Evolutionary conservation across 805 yeast genomes (phyloP).

Genomic region (Wickerhamiella cacticola): DNA sequence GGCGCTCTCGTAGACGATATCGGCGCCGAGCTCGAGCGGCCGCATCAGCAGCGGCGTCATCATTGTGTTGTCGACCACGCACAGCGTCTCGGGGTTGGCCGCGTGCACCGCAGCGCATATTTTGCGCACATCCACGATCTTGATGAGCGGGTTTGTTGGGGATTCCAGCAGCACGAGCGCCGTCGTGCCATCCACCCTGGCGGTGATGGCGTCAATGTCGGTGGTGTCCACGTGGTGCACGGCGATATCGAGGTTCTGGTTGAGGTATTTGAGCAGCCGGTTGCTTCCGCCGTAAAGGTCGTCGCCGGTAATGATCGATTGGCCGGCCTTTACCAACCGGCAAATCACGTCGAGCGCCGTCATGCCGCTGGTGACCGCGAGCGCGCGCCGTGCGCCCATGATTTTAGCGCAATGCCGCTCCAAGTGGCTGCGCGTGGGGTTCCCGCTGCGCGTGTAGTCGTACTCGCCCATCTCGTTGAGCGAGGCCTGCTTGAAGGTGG

Average conservation of each 20-base stretch:
- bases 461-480: slow-evolving; percentile 66
- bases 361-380: slow-evolving; percentile 87
- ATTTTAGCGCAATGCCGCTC: slow-evolving; percentile 68
- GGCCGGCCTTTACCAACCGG: slow-evolving; percentile 64
- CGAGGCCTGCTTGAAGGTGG: slow-evolving; percentile 81
- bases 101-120: slow-evolving; percentile 56
- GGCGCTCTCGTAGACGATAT: slow-evolving; percentile 86
- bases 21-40: slow-evolving; percentile 78
- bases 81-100: slow-evolving; percentile 57
- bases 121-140: slow-evolving; percentile 66
- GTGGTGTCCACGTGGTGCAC: slow-evolving; percentile 78
- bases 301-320: slow-evolving; percentile 86
- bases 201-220: slow-evolving; percentile 45
- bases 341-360: slow-evolving; percentile 79
- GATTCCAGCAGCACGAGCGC: slow-evolving; percentile 74
- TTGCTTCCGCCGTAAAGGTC: slow-evolving; percentile 93
- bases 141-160: slow-evolving; percentile 89
- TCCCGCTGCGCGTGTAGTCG: slow-evolving; percentile 84
- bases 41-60: slow-evolving; percentile 81
- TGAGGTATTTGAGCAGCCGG: slow-evolving; percentile 63
- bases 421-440: slow-evolving; percentile 76
- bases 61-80: slow-evolving; percentile 93
- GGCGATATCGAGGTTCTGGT: slow-evolving; percentile 48
- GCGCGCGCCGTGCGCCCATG: slow-evolving; percentile 65
- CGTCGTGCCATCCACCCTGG: slow-evolving; percentile 46